Conservation (phyloP, 2,329 filamentous ascomycete genomes). For the Botryotinia globosa region DNA sequence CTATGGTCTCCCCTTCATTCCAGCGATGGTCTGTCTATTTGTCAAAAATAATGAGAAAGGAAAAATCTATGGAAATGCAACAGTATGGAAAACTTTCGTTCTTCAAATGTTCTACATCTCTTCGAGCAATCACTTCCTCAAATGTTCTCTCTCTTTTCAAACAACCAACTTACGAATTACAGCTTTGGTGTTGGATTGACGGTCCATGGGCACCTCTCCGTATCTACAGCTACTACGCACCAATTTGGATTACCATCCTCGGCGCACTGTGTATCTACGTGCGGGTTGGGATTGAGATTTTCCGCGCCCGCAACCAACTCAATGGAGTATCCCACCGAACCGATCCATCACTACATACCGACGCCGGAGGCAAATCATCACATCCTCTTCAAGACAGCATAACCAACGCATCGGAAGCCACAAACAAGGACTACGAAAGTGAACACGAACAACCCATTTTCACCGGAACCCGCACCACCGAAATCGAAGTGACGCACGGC, state of each 20-base stretch:
- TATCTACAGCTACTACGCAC: slow-evolving; percentile 71
- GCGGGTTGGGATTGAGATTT: slow-evolving; percentile 62
- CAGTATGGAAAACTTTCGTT: slow-evolving; percentile 23
- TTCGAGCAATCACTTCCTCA: no score
- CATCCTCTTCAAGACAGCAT: not conserved
- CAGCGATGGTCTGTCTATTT: slow-evolving; percentile 54
- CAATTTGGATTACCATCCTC: slow-evolving; percentile 63
- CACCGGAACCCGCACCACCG: slow-evolving; percentile 29
- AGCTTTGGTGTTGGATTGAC: slow-evolving; percentile 77
- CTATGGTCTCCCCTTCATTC: slow-evolving; percentile 56
- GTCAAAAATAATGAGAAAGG: slow-evolving; percentile 41
- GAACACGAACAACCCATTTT: slow-evolving; percentile 10
- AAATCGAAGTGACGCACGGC: slow-evolving; percentile 29
- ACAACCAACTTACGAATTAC: slow-evolving; percentile 49
- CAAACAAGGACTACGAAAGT: not conserved
- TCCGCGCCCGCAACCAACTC: slow-evolving; percentile 52
- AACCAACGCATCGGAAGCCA: not conserved
- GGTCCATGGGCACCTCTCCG: slow-evolving; percentile 66
- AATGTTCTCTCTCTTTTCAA: no score
- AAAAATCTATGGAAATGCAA: slow-evolving; percentile 42
- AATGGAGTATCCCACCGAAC: slow-evolving; percentile 13
- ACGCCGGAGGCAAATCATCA: slow-evolving; percentile 39
- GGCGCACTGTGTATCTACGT: slow-evolving; percentile 64
- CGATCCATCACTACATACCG: not conserved
- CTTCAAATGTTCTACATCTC: not conserved